Percentiles rank a stretch among this genome's conserved stretches.
phyloP scores from a whole-genome alignment of 139 green algal genomes.

The Yamagishiella unicocca region DNA sequence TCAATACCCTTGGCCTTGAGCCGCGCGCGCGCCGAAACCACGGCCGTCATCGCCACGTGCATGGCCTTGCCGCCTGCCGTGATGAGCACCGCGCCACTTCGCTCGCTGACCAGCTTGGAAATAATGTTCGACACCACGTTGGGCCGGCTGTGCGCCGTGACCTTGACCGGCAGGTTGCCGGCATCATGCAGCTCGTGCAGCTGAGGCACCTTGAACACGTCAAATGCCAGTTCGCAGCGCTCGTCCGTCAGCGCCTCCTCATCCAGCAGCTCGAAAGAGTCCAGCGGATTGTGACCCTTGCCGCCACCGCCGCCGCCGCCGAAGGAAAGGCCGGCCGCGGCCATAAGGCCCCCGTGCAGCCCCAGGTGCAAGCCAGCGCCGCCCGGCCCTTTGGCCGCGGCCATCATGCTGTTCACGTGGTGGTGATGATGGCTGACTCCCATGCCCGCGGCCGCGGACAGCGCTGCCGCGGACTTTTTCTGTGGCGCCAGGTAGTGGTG shows the following conservation, averaged over 20 bases:
- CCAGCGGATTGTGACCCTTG: conserved; percentile 1
- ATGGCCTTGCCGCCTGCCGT: conserved; percentile 62
- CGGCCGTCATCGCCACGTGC: conserved; percentile 63
- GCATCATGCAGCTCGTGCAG: conserved; percentile 43
- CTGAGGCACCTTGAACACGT: conserved; percentile 64
- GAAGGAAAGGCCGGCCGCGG: background rate
- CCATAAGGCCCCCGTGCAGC: background rate
- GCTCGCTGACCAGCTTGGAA: conserved; percentile 60
- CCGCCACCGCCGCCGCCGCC: background rate
- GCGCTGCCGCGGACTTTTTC: background rate
- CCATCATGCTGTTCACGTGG: background rate
- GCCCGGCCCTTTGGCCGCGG: background rate
- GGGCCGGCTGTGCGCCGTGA: conserved; percentile 58
- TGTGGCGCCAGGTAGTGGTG: conserved; percentile 33
- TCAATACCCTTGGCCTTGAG: conserved; percentile 50
- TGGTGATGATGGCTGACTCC: background rate
- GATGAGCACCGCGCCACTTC: conserved; percentile 57
- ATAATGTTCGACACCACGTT: conserved; percentile 65
- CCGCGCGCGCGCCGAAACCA: conserved; percentile 55
- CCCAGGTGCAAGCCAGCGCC: background rate
- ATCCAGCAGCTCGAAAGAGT: conserved; percentile 42
- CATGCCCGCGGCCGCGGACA: conserved; percentile 1
- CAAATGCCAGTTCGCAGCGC: conserved; percentile 58
- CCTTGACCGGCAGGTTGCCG: conserved; percentile 60
- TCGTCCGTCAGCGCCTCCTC: conserved; percentile 48